A percentile compares a stretch with the other conserved stretches of the same genome.
These are phyloP conservation scores for Saturnispora diversa DNA, from an alignment of 805 yeast species.

Conservation along the genomic window DNA sequence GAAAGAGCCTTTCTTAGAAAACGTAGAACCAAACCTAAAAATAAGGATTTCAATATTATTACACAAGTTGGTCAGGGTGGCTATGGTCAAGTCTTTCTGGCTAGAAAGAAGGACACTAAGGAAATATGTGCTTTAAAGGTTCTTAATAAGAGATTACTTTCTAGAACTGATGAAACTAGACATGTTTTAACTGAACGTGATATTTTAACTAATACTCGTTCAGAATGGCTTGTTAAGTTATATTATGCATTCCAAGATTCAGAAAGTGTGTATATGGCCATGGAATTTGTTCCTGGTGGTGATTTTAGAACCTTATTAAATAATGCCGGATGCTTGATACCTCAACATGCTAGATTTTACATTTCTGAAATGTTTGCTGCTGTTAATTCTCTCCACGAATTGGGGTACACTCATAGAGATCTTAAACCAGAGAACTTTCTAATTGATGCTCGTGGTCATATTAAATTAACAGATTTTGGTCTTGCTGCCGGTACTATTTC, in stretches of 20 bases:
- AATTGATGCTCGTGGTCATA: slow-evolving; percentile 85
- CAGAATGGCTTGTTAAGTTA: slow-evolving; percentile 92
- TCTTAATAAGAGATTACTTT: slow-evolving; percentile 74
- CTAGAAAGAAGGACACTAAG: slow-evolving; percentile 86
- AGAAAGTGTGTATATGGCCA: slow-evolving; percentile 84
- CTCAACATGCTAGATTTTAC: slow-evolving; percentile 93
- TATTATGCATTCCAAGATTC: slow-evolving; percentile 92
- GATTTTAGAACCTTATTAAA: slow-evolving; percentile 91
- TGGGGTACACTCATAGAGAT: slow-evolving; percentile 96
- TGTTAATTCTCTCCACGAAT: slow-evolving; percentile 84
- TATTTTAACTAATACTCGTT: slow-evolving; percentile 88
- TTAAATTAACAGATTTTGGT: slow-evolving; percentile 93
- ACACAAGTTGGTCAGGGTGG: slow-evolving; percentile 99
- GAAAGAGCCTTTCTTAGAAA: slow-evolving; percentile 82
- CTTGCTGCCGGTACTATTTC: slow-evolving; percentile 95
- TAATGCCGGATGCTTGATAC: slow-evolving; percentile 86
- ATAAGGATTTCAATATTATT: slow-evolving; percentile 90
- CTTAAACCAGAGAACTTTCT: slow-evolving; percentile 91
- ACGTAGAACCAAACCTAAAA: slow-evolving; percentile 84
- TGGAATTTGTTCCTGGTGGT: slow-evolving; percentile 99
- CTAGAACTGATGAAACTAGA: slow-evolving; percentile 88
- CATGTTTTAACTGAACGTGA: slow-evolving; percentile 96
- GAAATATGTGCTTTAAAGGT: slow-evolving; percentile 95
- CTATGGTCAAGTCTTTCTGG: slow-evolving; percentile 96
- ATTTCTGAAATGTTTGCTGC: slow-evolving; percentile 95